phyloP scores from a whole-genome alignment of 1,139 yeast species.

The Insectozyma bohioensis region DNA sequence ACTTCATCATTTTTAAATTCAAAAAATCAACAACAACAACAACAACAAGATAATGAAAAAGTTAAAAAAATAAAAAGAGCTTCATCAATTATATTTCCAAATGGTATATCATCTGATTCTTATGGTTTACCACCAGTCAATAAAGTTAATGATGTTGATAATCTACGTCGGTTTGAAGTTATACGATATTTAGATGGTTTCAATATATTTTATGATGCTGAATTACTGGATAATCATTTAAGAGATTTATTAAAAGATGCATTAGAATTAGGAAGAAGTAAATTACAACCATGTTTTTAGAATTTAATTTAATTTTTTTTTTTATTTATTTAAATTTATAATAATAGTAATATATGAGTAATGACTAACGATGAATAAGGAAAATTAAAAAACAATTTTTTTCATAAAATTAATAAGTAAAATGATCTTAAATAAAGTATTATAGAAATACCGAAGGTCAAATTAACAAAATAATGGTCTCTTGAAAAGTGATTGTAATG shows the following conservation, averaged over 20 bases:
- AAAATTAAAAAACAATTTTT: no score
- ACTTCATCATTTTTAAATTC: background rate
- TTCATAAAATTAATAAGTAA: no score
- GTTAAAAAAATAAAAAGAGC: constrained; percentile 1
- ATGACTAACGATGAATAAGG: no score
- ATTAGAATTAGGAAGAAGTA: constrained; percentile 5
- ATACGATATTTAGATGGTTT: constrained; percentile 14
- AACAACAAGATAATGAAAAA: background rate
- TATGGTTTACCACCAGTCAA: constrained; percentile 14
- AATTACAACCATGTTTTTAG: no score
- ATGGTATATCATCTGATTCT: constrained; percentile 13
- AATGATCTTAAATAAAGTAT: no score
- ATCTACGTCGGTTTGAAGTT: constrained; percentile 13
- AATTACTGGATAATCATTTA: constrained; percentile 8
- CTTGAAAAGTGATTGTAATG: no score
- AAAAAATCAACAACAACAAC: background rate
- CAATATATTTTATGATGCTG: constrained; percentile 8
- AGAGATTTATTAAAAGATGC: constrained; percentile 8
- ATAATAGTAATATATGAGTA: constrained; percentile 1
- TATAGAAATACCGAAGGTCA: no score
- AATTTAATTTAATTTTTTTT: no score
- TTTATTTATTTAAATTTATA: no score
- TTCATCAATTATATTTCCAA: constrained; percentile 12
- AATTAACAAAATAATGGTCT: no score
- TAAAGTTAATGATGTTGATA: constrained; percentile 11